Base-by-base conservation (phyloP, 2,329 filamentous ascomycete species). In the Penicillium sp. region DNA sequence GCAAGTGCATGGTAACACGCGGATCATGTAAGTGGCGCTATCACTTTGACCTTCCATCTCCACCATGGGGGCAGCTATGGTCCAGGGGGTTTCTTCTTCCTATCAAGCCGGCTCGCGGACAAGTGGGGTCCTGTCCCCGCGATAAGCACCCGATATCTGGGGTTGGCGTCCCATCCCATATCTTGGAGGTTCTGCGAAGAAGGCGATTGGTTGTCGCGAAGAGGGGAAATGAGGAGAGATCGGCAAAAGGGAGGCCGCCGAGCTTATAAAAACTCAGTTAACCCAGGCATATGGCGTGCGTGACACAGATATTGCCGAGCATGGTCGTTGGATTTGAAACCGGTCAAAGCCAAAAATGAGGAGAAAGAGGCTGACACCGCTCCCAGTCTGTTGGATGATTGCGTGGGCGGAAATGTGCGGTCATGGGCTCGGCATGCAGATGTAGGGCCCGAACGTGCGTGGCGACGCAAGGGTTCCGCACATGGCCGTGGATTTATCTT, bases 81-180 rank as follows among this genome's bases (percentile, higher is more conserved):
- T 19, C 13, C 39, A 43, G 39, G 39, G 39, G 24, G 19, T 8
- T 13, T 50, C 46, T 13, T 50, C 46, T 14, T 47, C 55, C 58
- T 58, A 60, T 60, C 58, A 58, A 53, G 49, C 21, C 33, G 16
- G n/a, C n/a, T 0, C 18, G 24, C 24, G 24, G 24, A 28, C 14
- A 18, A 11, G 58, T 49, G 51, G 58, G n/a, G 52, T 52, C 52
- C 14, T 16, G 13, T 49, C 50, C 54, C 52, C 54, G 43, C 37
- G 58, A 63, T 64, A 64, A 64, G 55, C 53, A 55, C 47, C 48
- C 33, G 37, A 48, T 36, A 64, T 61, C 62, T 58, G 62, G 57
- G 57, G 61, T 61, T 55, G 33, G 39, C 39, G 39, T n/a, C 26
- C 16, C 23, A 28, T 43, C 7, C 14, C 39, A 23, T 14, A 43